Base-by-base conservation (phyloP, 176 grass and related monocot genomes). In the Musa troglodytarum region DNA sequence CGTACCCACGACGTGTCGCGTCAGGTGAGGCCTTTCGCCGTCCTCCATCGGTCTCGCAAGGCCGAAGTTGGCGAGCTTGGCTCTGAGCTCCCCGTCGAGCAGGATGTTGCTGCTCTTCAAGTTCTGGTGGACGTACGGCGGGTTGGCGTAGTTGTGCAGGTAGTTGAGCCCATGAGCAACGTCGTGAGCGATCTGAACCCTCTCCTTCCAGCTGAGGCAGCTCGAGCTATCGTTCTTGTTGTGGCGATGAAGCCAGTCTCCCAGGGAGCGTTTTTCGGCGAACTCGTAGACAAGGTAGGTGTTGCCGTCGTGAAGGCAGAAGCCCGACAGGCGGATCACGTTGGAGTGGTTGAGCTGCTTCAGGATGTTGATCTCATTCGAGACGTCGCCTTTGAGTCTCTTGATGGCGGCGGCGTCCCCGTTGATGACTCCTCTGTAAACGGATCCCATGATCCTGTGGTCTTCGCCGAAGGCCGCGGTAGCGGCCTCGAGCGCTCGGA, bases 121-220 rank as follows among this genome's bases (percentile, higher is more conserved):
- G 50, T 91, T 96, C 83, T 96, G 91, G 77, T 96, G 92, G 53
- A 96, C 81, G 73, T 86, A 96, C 16, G 86, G 84, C 63, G 88
- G 88, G 56, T 43, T 87, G 9, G 80, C 82, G 84, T 89, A 91
- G 84, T 96, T 65, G 84, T 96, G 92, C 26, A 96, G 88, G 82
- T 96, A 96, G 58, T 85, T 83, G 61, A 96, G 85, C 43, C 86
- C 92, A 19, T 91, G 84, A 2, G 92, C 84, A 10, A 85, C 82
- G 77, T 91, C 92, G 69, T 85, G 72, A 20, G 86, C 86, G 55
- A 79, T 81, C 85, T 85, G 86, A 52, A 96, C 84, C 9, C 92
- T 79, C 66, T 91, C 84, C 71, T 78, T 77, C 92, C 92, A 91
- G 16, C 74, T 53, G 52, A 91, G 84, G 0, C 74, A 54, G 53